Evolutionary conservation across 2,329 filamentous ascomycete genomes (phyloP).

Genomic region (Alternaria angustiovoidea): DNA sequence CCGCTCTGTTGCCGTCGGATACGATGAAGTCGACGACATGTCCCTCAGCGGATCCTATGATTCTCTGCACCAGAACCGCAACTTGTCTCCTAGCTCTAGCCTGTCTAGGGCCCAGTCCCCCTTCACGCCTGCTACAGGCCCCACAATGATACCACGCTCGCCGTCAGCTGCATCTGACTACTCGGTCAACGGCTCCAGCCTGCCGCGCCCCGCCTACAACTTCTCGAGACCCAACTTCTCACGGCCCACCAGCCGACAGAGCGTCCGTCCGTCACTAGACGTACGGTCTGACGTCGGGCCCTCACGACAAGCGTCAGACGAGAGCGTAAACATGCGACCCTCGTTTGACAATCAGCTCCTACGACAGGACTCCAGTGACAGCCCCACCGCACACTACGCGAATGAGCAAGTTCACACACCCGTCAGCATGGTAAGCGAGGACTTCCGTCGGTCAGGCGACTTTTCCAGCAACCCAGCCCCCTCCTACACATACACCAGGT

Average conservation of each 20-base stretch:
- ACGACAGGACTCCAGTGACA: constrained; percentile 53
- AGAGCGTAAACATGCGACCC: constrained; percentile 47
- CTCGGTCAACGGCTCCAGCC: constrained; percentile 65
- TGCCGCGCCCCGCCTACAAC: constrained; percentile 83
- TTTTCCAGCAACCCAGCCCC: constrained; percentile 65
- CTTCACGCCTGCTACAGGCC: constrained; percentile 68
- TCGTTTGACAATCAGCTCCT: constrained; percentile 50
- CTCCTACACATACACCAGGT: constrained; percentile 88
- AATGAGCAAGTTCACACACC: constrained; percentile 75
- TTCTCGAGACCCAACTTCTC: constrained; percentile 84
- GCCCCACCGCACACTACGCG: constrained; percentile 65
- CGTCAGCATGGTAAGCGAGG: constrained; percentile 75
- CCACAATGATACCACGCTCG: constrained; percentile 70
- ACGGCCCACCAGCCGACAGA: constrained; percentile 80
- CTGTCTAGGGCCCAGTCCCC: constrained; percentile 68
- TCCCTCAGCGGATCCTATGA: constrained; percentile 67
- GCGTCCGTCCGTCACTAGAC: constrained; percentile 60
- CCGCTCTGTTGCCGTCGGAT: constrained; percentile 59
- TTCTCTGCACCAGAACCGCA: constrained; percentile 70
- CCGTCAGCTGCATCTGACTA: constrained; percentile 86
- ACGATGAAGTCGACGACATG: constrained; percentile 74
- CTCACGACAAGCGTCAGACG: constrained; percentile 48
- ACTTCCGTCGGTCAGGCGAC: constrained; percentile 64
- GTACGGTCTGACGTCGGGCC: constrained; percentile 46
- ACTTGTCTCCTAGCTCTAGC: constrained; percentile 76